phyloP scores from a whole-genome alignment of 1,284 basidiomycete genomes.

The Rhodotorula sp. region DNA sequence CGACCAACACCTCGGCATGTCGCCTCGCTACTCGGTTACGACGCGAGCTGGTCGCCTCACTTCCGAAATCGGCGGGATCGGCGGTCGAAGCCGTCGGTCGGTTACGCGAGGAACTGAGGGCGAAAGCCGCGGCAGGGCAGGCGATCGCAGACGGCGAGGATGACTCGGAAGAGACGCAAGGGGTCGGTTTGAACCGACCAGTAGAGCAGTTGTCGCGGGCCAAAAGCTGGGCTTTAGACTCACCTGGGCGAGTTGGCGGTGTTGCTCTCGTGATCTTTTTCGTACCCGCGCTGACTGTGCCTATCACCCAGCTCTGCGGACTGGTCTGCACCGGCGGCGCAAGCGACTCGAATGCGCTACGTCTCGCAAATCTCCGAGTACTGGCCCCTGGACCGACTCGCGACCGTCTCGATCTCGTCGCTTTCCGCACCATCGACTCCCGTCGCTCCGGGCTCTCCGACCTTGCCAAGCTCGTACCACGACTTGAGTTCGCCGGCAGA shows the following conservation, averaged over 20 bases:
- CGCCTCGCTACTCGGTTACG: slow-evolving; percentile 75
- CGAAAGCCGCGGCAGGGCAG: slow-evolving; percentile 25
- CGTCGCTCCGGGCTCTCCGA: neutral
- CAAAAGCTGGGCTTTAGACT: slow-evolving; percentile 27
- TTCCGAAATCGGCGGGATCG: slow-evolving; percentile 71
- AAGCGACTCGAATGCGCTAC: slow-evolving; percentile 48
- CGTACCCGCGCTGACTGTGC: neutral
- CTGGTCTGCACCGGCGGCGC: slow-evolving; percentile 35
- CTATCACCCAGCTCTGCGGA: neutral
- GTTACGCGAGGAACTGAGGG: slow-evolving; percentile 31
- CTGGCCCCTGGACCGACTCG: slow-evolving; percentile 36
- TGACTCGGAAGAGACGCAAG: slow-evolving; percentile 56
- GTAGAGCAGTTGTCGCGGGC: slow-evolving; percentile 60
- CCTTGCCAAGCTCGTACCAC: slow-evolving; percentile 19
- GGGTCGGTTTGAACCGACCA: slow-evolving; percentile 69
- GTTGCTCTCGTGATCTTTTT: neutral
- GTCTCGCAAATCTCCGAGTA: slow-evolving; percentile 47
- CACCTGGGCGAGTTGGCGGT: slow-evolving; percentile 5
- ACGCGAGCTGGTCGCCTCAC: slow-evolving; percentile 72
- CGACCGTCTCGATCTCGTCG: slow-evolving; percentile 43
- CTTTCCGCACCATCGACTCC: slow-evolving; percentile 42
- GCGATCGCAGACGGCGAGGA: neutral
- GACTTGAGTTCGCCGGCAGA: slow-evolving; percentile 27
- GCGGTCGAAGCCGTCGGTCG: slow-evolving; percentile 57
- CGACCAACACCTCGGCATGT: slow-evolving; percentile 90